phyloP scores from a whole-genome alignment of 1,284 basidiomycete species.

The Sporisorium graminicola region DNA sequence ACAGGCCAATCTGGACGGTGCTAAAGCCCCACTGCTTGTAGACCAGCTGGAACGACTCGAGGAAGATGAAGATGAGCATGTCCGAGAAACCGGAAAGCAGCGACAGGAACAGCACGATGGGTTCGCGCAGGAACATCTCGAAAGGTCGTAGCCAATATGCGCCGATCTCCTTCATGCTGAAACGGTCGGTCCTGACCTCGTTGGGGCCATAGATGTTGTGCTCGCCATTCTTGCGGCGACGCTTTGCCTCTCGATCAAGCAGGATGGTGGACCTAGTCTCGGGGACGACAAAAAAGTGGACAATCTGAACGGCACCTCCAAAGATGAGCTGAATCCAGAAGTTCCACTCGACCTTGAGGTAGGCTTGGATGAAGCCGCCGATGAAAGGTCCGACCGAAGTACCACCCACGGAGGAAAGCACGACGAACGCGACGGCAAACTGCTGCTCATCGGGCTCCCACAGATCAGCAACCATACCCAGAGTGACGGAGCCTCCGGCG shows the following conservation, averaged over 20 bases:
- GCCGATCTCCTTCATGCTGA: constrained; percentile 69
- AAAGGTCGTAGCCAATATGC: constrained; percentile 70
- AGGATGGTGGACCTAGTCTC: constrained; percentile 71
- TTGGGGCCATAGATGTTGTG: constrained; percentile 71
- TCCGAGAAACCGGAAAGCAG: constrained; percentile 71
- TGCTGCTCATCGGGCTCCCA: constrained; percentile 69
- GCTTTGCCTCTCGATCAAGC: constrained; percentile 70
- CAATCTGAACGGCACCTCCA: constrained; percentile 69
- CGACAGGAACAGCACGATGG: constrained; percentile 71
- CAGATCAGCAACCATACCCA: constrained; percentile 71
- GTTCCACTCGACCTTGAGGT: constrained; percentile 63
- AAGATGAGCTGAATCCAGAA: constrained; percentile 71
- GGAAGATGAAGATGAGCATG: constrained; percentile 71
- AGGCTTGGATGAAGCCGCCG: constrained; percentile 59
- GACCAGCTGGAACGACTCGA: constrained; percentile 71
- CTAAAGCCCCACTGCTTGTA: constrained; percentile 71
- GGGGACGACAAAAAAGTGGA: constrained; percentile 71
- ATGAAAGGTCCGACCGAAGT: constrained; percentile 66
- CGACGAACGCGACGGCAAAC: constrained; percentile 68
- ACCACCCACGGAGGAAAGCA: constrained; percentile 67
- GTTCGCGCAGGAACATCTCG: constrained; percentile 70
- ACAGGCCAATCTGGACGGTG: constrained; percentile 66
- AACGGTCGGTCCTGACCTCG: constrained; percentile 69
- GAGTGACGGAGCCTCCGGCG: constrained; percentile 71
- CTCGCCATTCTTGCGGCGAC: constrained; percentile 68